phyloP scores from a whole-genome alignment of 805 yeast genomes.

The Ogataea sp. region DNA sequence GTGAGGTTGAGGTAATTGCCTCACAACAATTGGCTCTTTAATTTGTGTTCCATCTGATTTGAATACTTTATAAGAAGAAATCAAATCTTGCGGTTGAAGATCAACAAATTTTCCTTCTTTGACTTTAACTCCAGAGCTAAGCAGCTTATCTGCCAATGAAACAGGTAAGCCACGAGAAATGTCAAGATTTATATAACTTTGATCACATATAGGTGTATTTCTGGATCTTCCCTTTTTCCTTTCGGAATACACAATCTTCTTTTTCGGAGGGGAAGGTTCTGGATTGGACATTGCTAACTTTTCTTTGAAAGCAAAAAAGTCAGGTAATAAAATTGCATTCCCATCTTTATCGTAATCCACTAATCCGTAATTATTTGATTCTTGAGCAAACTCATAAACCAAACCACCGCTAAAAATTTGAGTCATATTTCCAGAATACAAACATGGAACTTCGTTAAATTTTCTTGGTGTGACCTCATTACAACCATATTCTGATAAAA shows the following conservation, averaged over 20 bases:
- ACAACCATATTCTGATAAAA: constrained; percentile 91
- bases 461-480: constrained; percentile 70
- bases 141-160: constrained; percentile 32
- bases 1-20: constrained; percentile 18
- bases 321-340: constrained; percentile 33
- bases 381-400: constrained; percentile 76
- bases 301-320: constrained; percentile 30
- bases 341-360: constrained; percentile 41
- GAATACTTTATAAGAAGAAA: constrained; percentile 33
- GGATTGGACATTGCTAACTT: constrained; percentile 32
- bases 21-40: constrained; percentile 14
- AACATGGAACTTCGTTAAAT: constrained; percentile 67
- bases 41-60: constrained; percentile 33
- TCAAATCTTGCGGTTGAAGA: constrained; percentile 34
- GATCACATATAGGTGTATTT: constrained; percentile 10
- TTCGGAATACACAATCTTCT: constrained; percentile 5
- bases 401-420: constrained; percentile 78
- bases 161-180: constrained; percentile 36
- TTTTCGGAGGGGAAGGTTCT: constrained; percentile 17
- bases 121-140: constrained; percentile 40
- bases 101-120: constrained; percentile 42
- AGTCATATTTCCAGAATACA: constrained; percentile 68
- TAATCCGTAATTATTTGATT: constrained; percentile 71
- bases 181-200: constrained; percentile 34
- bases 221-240: constrained; percentile 1